Base-by-base conservation (phyloP, 805 yeast genomes). In the Teunomyces kruisii region DNA sequence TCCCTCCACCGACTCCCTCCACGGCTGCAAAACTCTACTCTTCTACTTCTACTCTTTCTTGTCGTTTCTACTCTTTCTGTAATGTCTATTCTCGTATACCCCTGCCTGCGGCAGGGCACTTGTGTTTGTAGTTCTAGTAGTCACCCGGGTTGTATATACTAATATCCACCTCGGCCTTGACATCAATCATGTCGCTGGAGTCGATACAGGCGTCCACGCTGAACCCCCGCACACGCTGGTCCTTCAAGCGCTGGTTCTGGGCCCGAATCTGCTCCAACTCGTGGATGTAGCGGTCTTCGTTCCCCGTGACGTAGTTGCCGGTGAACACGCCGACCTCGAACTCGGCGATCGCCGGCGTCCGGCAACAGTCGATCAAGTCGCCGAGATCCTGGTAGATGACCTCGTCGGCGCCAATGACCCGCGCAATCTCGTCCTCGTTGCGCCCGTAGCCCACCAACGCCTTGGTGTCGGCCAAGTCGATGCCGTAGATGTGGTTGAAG, bases 241-340 rank as follows among this genome's bases (percentile, higher is more conserved):
- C 73, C 54, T 69, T 73, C 19, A 64, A 40, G 54, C 80, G 64
- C 59, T 83, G 86, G 64, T 89, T 89, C 58, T 78, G 78, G 12
- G 92, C 95, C 62, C 99, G 78, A 46, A 88, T 80, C 52, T 76
- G 74, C 67, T 91, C 98, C 51, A 94, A 78, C 62, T 87, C 91
- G 52, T 80, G 80, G 46, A 94, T 67, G 64, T 92, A 91, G 39
- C 80, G 79, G 58, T 86, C 85, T 65, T 89, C 96, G 37, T 83
- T 85, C 43, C 98, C 98, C n/a, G 99, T 94, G 48, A 92, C 83
- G 65, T 94, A 94, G 49, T 82, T 69, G 40, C 99, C 99, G 9
- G 96, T 94, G 67, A 94, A 94, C 10, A 94, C 99, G 64, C 99
- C 99, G 43, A 88, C 91, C 71, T 94, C 99, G 58, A 90, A 94